Evolutionary conservation across 495 filamentous ascomycete genomes (phyloP), one percentile per base, ranked within the genome.

Genomic region (Talaromyces nanjingensis): DNA sequence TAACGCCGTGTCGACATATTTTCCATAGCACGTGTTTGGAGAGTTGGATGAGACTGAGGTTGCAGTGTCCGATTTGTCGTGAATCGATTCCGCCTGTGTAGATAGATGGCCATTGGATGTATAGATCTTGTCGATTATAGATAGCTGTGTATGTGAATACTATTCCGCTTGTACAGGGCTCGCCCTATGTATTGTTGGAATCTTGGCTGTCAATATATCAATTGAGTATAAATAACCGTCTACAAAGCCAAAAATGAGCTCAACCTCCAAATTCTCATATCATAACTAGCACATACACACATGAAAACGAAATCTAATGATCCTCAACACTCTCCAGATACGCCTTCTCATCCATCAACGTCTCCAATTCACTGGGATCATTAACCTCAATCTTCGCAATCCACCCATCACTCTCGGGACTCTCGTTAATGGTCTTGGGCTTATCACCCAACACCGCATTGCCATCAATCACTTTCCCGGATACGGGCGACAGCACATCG

Each of bases 41-140:
- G 74, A 93, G 91, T 39, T 98, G 94, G 94, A 96, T 97, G 89
- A 83, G 88, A 69, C 91, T 93, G 71, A 78, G 94, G 62, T 73
- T 98, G 70, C 91, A 94, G 76, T 98, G 94, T 80, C 94, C 94
- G 6, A 97, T 97, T 67, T 98, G 94, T 77, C 84, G 94, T 69
- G 93, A 97, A 77, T 85, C 86, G 66, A 75, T 97, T 67, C 92
- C 92, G 62, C 90, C 92, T 62, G 76, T 96, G 71, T 97, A 81
- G 60, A 65, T 52, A 16, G 27, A 20, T 27, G 8, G 37, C 14
- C 37, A 9, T 42, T 39, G 37, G 37, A 12, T 42, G 14, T 42
- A 42, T 42, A 42, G 37, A 42, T 42, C 37, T 42, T 42, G 37
- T 42, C 37, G 12, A 9, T 37, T 42, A 42, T 42, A 42, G 14